These are phyloP conservation scores for Neurospora intermedia DNA, from an alignment of 495 filamentous ascomycete genomes.

Conservation along the genomic window DNA sequence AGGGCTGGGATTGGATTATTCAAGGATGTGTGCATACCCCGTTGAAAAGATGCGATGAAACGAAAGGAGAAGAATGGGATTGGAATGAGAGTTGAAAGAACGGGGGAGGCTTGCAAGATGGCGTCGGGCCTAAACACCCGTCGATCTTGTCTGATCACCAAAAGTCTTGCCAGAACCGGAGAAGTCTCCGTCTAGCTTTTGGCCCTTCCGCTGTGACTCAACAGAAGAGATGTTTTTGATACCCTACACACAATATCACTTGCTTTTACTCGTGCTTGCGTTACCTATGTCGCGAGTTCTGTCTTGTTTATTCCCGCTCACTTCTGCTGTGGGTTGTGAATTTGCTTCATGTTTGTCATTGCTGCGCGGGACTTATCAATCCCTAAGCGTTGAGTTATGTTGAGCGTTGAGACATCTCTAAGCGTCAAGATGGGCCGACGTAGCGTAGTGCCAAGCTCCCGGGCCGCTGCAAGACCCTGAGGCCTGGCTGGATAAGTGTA, in stretches of 20 bases:
- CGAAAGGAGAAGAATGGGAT: neutral
- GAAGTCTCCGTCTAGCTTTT: neutral
- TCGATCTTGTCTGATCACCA: neutral
- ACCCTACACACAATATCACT: neutral
- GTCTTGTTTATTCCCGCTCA: neutral
- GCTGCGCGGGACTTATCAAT: neutral
- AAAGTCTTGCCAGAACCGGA: neutral
- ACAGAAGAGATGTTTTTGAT: neutral
- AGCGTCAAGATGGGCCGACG: too few species aligned
- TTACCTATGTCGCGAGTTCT: neutral
- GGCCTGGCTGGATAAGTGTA: too few species aligned
- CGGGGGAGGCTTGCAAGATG: neutral
- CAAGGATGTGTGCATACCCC: neutral
- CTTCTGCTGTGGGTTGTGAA: neutral
- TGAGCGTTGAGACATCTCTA: too few species aligned
- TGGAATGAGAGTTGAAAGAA: neutral
- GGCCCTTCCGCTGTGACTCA: neutral
- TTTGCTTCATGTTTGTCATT: neutral
- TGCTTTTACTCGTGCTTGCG: neutral
- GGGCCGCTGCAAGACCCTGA: too few species aligned
- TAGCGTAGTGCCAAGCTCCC: too few species aligned
- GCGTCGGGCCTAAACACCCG: neutral
- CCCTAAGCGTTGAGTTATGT: too few species aligned
- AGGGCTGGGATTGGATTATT: neutral
- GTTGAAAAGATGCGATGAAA: neutral